A percentile compares a stretch with the other conserved stretches of the same genome.
Evolutionary conservation across 1,284 basidiomycete genomes (phyloP).

Genomic region (Gymnopus androsaceus): DNA sequence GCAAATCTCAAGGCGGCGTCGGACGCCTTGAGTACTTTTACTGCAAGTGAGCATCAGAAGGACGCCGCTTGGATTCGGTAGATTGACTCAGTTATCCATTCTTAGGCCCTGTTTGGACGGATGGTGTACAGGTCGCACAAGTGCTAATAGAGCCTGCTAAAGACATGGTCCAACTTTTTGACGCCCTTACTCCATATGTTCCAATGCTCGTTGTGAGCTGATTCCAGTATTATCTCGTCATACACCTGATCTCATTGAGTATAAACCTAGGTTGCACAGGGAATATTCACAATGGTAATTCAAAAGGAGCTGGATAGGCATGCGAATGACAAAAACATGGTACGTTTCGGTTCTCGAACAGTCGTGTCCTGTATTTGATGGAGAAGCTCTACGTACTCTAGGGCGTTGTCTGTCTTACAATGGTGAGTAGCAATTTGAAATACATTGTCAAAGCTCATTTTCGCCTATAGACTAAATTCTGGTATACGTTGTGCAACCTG

Average conservation of each 20-base stretch:
- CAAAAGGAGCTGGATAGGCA: constrained; percentile 25
- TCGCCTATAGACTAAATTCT: constrained; percentile 19
- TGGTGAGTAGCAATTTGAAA: not conserved
- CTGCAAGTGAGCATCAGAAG: constrained; percentile 2
- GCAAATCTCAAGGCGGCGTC: constrained; percentile 6
- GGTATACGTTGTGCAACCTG: constrained; percentile 24
- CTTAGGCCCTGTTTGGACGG: constrained; percentile 11
- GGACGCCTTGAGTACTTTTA: not conserved
- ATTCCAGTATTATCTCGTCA: not conserved
- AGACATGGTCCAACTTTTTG: constrained; percentile 11
- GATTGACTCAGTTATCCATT: not conserved
- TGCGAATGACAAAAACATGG: constrained; percentile 31
- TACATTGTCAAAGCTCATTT: not conserved
- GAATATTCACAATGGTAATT: constrained; percentile 20
- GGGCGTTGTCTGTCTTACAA: constrained; percentile 21
- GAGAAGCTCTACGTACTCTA: not conserved
- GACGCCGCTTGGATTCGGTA: not conserved
- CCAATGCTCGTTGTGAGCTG: constrained; percentile 12
- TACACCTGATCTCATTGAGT: not conserved
- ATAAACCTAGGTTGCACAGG: too few relatives aligned
- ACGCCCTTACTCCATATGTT: constrained; percentile 4
- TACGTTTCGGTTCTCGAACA: constrained; percentile 3
- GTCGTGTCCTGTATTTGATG: not conserved
- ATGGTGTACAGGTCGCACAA: constrained; percentile 10
- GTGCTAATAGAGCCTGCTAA: constrained; percentile 14